phyloP scores from a whole-genome alignment of 257 asterid species.

The Solanum chilense region DNA sequence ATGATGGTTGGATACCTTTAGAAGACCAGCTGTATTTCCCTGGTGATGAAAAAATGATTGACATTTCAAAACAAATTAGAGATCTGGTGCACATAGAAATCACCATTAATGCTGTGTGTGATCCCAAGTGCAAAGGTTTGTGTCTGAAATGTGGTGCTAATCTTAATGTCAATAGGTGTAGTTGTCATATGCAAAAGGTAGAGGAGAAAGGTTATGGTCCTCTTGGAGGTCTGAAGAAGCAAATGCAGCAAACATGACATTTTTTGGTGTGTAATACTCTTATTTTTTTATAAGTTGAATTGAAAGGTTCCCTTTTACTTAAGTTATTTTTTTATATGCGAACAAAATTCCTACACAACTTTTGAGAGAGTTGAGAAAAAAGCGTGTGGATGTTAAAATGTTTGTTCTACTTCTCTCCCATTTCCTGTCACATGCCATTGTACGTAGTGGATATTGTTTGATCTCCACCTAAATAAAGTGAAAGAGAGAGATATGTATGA shows the following conservation, averaged over 20 bases:
- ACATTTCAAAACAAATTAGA: slow-evolving; percentile 80
- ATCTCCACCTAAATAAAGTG: too few species aligned
- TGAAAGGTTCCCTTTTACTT: background rate
- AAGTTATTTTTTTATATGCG: background rate
- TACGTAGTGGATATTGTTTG: too few species aligned
- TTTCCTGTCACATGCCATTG: background rate
- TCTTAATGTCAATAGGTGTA: slow-evolving; percentile 46
- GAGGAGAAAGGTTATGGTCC: slow-evolving; percentile 49
- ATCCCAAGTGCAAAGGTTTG: slow-evolving; percentile 63
- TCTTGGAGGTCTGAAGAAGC: slow-evolving; percentile 50
- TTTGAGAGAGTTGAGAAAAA: too few species aligned
- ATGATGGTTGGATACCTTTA: slow-evolving; percentile 32
- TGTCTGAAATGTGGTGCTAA: slow-evolving; percentile 70
- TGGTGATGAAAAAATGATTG: slow-evolving; percentile 37
- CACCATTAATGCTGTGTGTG: slow-evolving; percentile 58
- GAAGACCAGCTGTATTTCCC: slow-evolving; percentile 84
- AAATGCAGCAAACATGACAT: slow-evolving; percentile 48
- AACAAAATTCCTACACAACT: too few species aligned
- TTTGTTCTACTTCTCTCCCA: background rate
- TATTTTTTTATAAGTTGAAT: background rate
- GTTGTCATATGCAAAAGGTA: slow-evolving; percentile 23
- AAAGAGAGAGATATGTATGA: too few species aligned
- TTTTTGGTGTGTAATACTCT: background rate
- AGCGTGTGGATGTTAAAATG: background rate
- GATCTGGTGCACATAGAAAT: slow-evolving; percentile 85